phyloP scores from a whole-genome alignment of 768 basidiomycete genomes.

The Mycena leptocephala region DNA sequence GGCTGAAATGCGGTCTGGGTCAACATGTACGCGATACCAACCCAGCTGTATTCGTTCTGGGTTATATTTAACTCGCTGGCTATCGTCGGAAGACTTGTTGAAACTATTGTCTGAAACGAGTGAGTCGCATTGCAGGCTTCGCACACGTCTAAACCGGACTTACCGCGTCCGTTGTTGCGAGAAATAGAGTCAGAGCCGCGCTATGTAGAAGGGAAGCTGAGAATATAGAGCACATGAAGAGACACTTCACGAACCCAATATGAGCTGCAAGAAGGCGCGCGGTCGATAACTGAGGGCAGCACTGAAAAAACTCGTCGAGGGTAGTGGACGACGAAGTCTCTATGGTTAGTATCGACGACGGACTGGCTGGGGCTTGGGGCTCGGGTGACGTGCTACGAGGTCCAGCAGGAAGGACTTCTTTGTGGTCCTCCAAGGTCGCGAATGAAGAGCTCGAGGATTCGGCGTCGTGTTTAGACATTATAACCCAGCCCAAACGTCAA shows the following conservation, averaged over 20 bases:
- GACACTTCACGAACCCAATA: conserved; percentile 70
- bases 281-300: conserved; percentile 62
- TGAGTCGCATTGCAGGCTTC: neutral
- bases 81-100: conserved; percentile 89
- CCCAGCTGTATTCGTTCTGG: conserved; percentile 87
- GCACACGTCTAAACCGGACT: conserved; percentile 42
- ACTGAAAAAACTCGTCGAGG: conserved; percentile 42
- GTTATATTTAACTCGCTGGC: conserved; percentile 78
- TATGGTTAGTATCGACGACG: conserved; percentile 47
- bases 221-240: conserved; percentile 17
- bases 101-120: conserved; percentile 74
- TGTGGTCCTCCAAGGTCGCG: conserved; percentile 16
- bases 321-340: conserved; percentile 50
- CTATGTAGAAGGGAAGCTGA: conserved; percentile 53
- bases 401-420: conserved; percentile 1
- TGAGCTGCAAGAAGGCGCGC: conserved; percentile 74
- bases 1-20: conserved; percentile 92
- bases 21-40: conserved; percentile 88
- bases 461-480: conserved; percentile 8
- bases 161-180: conserved; percentile 91
- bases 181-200: conserved; percentile 85
- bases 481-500: neutral
- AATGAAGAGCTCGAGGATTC: conserved; percentile 24
- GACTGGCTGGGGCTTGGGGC: conserved; percentile 17
- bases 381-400: conserved; percentile 19